Evolutionary conservation across 345 rosid species (phyloP), one percentile per base, ranked within the genome.

Genomic region (Citrus maxima): DNA sequence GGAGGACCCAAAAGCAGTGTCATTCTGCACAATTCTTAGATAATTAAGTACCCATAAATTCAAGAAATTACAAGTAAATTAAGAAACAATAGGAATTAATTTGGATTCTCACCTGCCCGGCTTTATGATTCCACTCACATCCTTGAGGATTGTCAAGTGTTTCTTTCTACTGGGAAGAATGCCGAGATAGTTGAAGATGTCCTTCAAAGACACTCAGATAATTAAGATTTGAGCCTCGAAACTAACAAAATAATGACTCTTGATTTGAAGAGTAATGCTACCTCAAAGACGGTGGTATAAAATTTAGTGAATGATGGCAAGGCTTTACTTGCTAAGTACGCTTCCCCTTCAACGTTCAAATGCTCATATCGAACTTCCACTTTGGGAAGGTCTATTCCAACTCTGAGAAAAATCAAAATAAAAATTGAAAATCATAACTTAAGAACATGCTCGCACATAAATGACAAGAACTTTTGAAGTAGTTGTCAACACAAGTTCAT

Each of bases 1-100:
- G 95, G 95, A 76, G 97, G 97, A 65, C 97, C 97, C 85, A 93
- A 80, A 64, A 93, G 94, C 86, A 93, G 69, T 59, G 95, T 84
- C 91, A 90, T 85, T 77, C 95, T 93, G 79, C 51, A 35, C 58
- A 54, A 54, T 54, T 54, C 16, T 54, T 0, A 71, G 22, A 64
- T 34, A 77, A 18, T 60, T 63, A 46, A 40, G 65, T 63, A 65
- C 62, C 34, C 58, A 18, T 5, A 54, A 54, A 18, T 18, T 18
- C 58, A 54, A 5, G 55, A 40, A 12, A 77, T 27, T 13, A 56
- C 51, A 56, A 34, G 35, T 68, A 38, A 62, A n/a, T 22, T 12
- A 67, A 22, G 18, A 35, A 22, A 56, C 24, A 70, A 42, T 6
- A 10, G 24, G 25, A 37, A 69, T 25, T 7, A 7, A 56, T 0